Conservation (phyloP, 1,284 basidiomycete genomes). For the Trametes polyzona region DNA sequence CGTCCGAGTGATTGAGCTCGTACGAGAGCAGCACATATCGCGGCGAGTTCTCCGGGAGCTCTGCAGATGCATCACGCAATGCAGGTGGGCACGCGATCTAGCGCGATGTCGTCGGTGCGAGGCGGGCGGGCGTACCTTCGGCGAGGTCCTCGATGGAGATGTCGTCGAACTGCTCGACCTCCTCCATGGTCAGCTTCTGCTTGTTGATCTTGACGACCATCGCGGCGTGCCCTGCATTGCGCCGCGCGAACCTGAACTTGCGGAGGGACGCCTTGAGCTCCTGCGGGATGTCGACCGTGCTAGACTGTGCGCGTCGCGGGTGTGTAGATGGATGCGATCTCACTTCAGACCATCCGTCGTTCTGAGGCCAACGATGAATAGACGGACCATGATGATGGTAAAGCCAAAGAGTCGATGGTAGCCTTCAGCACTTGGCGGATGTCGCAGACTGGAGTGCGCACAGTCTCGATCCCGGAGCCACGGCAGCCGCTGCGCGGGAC, state of each 20-base stretch:
- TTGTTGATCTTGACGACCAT: conserved; percentile 90
- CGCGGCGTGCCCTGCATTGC: conserved; percentile 71
- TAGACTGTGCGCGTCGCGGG: conserved; percentile 49
- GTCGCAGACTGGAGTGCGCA: background rate
- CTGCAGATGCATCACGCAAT: conserved; percentile 43
- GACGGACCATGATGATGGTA: background rate
- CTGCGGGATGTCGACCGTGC: conserved; percentile 83
- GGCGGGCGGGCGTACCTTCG: conserved; percentile 58
- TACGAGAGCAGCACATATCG: conserved; percentile 88
- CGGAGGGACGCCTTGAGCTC: conserved; percentile 75
- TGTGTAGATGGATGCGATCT: conserved; percentile 35
- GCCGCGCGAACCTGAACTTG: conserved; percentile 82
- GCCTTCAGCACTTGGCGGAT: too few relatives aligned
- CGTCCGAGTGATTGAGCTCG: conserved; percentile 82
- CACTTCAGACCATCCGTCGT: background rate
- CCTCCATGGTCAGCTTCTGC: conserved; percentile 75
- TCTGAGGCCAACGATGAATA: background rate
- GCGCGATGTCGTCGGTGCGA: conserved; percentile 3
- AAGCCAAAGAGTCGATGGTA: background rate
- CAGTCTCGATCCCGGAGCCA: background rate
- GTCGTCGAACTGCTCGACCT: conserved; percentile 79
- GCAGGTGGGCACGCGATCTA: conserved; percentile 6
- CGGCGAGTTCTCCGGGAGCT: conserved; percentile 89
- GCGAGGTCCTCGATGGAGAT: conserved; percentile 82
- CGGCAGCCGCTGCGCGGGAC: background rate